phyloP scores from a whole-genome alignment of 2,329 filamentous ascomycete species.

The Didymella sp. region DNA sequence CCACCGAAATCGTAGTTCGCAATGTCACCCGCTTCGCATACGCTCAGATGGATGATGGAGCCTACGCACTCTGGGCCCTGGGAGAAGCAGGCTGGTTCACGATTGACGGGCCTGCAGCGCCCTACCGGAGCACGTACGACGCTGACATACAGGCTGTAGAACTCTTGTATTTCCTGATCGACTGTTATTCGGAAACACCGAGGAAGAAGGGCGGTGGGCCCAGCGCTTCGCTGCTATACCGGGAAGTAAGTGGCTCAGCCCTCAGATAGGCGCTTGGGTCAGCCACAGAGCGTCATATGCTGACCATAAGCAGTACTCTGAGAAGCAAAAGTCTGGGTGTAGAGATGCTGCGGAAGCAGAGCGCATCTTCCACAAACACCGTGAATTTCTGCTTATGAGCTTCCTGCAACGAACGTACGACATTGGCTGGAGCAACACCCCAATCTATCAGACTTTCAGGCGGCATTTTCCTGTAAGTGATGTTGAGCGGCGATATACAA shows the following conservation, averaged over 20 bases:
- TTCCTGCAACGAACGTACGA: constrained; percentile 55
- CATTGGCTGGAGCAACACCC: constrained; percentile 53
- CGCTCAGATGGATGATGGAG: constrained; percentile 62
- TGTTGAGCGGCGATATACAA: background rate
- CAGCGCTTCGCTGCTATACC: constrained; percentile 50
- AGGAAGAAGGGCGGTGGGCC: constrained; percentile 50
- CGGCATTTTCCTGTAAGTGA: constrained; percentile 46
- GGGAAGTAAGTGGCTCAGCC: constrained; percentile 39
- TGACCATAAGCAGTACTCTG: constrained; percentile 43
- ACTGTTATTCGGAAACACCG: constrained; percentile 59
- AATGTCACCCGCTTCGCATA: constrained; percentile 58
- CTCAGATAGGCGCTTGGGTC: background rate
- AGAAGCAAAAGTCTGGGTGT: constrained; percentile 41
- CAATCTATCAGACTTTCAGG: constrained; percentile 52
- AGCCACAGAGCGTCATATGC: background rate
- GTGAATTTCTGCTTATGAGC: constrained; percentile 54
- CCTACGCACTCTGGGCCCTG: constrained; percentile 69
- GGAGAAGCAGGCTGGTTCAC: constrained; percentile 73
- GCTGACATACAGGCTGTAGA: constrained; percentile 69
- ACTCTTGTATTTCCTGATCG: constrained; percentile 68
- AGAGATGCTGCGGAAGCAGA: constrained; percentile 34
- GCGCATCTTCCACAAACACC: constrained; percentile 45
- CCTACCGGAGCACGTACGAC: constrained; percentile 64
- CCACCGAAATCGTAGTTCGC: constrained; percentile 61
- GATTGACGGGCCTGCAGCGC: constrained; percentile 62